Base-by-base conservation (phyloP, 371 early-diverging fungal species). In the Nosema granulosis region DNA sequence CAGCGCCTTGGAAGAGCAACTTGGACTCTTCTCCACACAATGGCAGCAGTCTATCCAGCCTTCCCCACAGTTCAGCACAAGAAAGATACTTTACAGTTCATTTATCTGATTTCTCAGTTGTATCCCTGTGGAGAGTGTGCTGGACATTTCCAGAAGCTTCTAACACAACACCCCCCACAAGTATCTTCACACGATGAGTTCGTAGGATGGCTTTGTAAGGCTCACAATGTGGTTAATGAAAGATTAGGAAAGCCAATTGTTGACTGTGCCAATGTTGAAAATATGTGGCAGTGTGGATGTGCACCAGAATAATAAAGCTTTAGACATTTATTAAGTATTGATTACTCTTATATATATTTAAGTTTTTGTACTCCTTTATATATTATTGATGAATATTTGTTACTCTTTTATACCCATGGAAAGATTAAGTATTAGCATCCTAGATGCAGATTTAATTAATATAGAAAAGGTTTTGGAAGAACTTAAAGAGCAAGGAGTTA, bases 1-100 rank as follows among this genome's bases (percentile, higher is more conserved):
- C 86, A 87, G 66, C 89, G 89, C 58, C 90, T 98, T 16, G 98
- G 97, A 34, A 85, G 90, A 31, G 87, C 92, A 1, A 92, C 95
- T 0, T 97, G 98, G 98, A 93, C 94, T 1, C 91, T 96, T 75
- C 85, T 97, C 50, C 98, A 97, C 84, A 95, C 95, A 0, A 92
- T 94, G 88, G 95, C 95, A 12, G 93, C 95, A 0, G 93, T 94
- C 84, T 97, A 94, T 82, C 96, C 98, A 0, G 90, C 91, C 20
- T 82, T 85, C 16, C 94, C 98, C 0, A 88, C 90, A 0, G 75
- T 82, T 0, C 83, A 86, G 50, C 90, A 95, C 77, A 90, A 92
- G 87, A 83, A 85, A 24, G 87, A 88, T 67, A 91, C 92, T 89
- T 82, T 87, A 31, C 88, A 89, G 58, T 95, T 92, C 77, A 87